Base-by-base conservation (phyloP, 1,284 basidiomycete species). In the Trametes versicolor region DNA sequence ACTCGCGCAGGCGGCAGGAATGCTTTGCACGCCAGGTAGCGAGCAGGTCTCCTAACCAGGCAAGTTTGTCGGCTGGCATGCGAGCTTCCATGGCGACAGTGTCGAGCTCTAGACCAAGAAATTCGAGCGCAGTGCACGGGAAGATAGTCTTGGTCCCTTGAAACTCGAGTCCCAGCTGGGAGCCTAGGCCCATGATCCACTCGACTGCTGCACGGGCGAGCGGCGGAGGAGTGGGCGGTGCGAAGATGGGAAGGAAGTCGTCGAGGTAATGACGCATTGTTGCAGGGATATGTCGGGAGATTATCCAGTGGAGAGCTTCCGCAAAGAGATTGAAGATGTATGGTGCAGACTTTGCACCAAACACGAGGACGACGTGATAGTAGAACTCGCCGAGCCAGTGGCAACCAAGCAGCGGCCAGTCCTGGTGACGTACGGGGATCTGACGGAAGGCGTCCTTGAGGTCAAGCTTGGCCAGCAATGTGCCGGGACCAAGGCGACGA, bases 311-410 rank as follows among this genome's bases (percentile, higher is more conserved):
- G 3, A 77, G 66, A 23, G 71, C 78, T 63, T 79, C 76, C 0
- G 76, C 71, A 55, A 79, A 78, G 0, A 79, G 69, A 64, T 82
- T 82, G 70, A 81, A 82, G 19, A 81, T 79, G 62, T 80, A 81
- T 0, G 77, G 80, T 4, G 79, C 60, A 19, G 64, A 56, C 19
- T 60, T 65, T 7, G 27, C 34, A 1, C 67, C 65, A 41, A 75
- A 73, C 4, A 71, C 60, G 45, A 80, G 70, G 6, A 79, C 74
- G 3, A 76, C 60, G 50, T 70, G 70, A 54, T 77, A 76, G 54
- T 76, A 81, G 36, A 77, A 71, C 15, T 69, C 34, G 2, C 58
- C 66, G 2, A 63, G 57, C 79, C 78, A 81, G 27, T 60, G 56
- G 60, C 76, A 78, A 19, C 80, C 78, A 0, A 81, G 63, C 6